A percentile compares a stretch with the other conserved stretches of the same genome.
Conservation (phyloP, 1,284 basidiomycete species). For the Naganishia sp. region DNA sequence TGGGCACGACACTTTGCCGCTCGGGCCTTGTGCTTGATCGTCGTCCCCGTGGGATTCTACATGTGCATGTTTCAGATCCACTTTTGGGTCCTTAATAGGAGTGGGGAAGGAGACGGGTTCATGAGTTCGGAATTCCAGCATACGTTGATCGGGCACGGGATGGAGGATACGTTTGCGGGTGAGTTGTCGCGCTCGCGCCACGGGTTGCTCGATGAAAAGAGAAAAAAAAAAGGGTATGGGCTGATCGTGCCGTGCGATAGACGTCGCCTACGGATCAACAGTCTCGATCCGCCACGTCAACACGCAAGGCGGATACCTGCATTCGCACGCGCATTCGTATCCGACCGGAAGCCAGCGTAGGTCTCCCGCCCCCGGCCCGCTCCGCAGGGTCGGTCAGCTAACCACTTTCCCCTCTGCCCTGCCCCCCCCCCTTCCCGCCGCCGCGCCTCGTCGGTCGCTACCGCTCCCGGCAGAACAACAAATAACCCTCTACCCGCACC, state of each 20-base stretch:
- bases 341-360: constrained; percentile 80
- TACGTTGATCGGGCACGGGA: constrained; percentile 83
- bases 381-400: not conserved
- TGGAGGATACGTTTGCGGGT: constrained; percentile 91
- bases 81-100: constrained; percentile 81
- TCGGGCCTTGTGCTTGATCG: constrained; percentile 83
- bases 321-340: constrained; percentile 89
- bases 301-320: constrained; percentile 96
- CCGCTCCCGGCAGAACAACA: constrained; percentile 99
- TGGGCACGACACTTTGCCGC: constrained; percentile 86
- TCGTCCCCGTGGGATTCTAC: constrained; percentile 82
- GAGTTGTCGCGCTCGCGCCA: too few relatives aligned
- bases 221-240: too few relatives aligned
- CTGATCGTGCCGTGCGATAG: constrained; percentile 52
- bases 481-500: constrained; percentile 94
- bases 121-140: constrained; percentile 99
- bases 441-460: too few relatives aligned
- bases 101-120: constrained; percentile 96
- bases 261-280: constrained; percentile 81
- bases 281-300: constrained; percentile 86
- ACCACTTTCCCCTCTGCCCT: too few relatives aligned
- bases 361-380: constrained; percentile 42
- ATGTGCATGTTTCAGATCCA: constrained; percentile 95
- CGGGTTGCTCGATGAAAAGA: too few relatives aligned
- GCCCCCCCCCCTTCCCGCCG: not conserved